phyloP scores from a whole-genome alignment of 1,284 basidiomycete species.

The Cyathus olla region DNA sequence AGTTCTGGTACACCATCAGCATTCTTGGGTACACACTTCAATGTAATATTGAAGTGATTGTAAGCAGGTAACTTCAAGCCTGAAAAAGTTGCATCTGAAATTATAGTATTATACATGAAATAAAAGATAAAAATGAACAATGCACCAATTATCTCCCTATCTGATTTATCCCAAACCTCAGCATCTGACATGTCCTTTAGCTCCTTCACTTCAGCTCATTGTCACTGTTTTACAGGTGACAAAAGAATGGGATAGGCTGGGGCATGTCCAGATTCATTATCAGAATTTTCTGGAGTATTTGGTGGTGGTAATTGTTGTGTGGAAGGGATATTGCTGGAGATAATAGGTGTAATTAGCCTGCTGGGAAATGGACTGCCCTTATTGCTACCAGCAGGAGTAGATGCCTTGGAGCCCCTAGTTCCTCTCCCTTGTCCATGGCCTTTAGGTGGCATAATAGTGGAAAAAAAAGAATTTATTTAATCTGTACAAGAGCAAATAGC shows the following conservation, averaged over 20 bases:
- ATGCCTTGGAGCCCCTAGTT: too few relatives aligned
- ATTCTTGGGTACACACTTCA: constrained; percentile 4
- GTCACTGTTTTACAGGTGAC: neutral
- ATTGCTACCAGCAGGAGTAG: too few relatives aligned
- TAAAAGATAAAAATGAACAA: neutral
- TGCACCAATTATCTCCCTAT: neutral
- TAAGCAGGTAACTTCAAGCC: constrained; percentile 10
- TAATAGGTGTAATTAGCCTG: too few relatives aligned
- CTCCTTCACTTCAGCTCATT: neutral
- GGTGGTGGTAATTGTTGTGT: too few relatives aligned
- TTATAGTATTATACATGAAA: neutral
- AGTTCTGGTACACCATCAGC: neutral
- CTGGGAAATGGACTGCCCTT: too few relatives aligned
- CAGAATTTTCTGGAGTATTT: too few relatives aligned
- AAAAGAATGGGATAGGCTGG: neutral
- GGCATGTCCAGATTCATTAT: too few relatives aligned
- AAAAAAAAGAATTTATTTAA: too few relatives aligned
- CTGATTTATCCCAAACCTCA: neutral
- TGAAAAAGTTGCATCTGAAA: neutral
- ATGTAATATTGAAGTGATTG: constrained; percentile 15
- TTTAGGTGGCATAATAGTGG: too few relatives aligned
- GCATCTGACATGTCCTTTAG: neutral
- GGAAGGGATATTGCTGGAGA: too few relatives aligned
- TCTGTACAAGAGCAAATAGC: too few relatives aligned
- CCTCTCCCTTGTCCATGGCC: too few relatives aligned